Evolutionary conservation across 148 eudicot genomes (phyloP).

Genomic region (Rhododendron simsii): DNA sequence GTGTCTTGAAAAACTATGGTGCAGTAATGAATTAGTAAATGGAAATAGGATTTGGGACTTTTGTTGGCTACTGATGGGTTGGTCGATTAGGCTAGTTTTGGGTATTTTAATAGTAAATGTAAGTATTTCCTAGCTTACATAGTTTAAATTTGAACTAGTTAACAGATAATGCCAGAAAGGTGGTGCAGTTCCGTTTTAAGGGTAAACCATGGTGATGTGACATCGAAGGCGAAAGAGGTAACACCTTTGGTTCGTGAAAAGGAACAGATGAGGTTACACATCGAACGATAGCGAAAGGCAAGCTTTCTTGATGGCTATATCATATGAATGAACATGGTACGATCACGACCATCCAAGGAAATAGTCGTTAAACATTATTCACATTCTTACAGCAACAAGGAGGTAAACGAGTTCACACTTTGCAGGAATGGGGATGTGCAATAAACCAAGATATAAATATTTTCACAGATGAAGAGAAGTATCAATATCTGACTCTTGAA

Average conservation of each 20-base stretch:
- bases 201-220: not conserved
- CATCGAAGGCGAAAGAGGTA: conserved; percentile 42
- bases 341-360: conserved; percentile 6
- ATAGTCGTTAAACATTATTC: conserved; percentile 4
- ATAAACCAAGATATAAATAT: not conserved
- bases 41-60: too few species aligned
- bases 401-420: not conserved
- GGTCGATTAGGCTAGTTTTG: too few species aligned
- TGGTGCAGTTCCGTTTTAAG: conserved; percentile 16
- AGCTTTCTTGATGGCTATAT: conserved; percentile 12
- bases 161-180: conserved; percentile 56
- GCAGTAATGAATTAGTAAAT: too few species aligned
- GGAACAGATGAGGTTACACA: not conserved
- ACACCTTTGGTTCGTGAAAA: conserved; percentile 35
- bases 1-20: too few species aligned
- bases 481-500: conserved; percentile 16
- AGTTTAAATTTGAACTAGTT: not conserved
- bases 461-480: conserved; percentile 20
- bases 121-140: too few species aligned
- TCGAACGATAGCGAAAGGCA: conserved; percentile 19
- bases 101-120: too few species aligned
- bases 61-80: too few species aligned
- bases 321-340: not conserved
- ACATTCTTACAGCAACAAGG: too few species aligned
- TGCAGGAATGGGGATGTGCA: not conserved